A percentile compares a stretch with the other conserved stretches of the same genome.
phyloP scores from a whole-genome alignment of 768 basidiomycete species.

The Leccinellum luteum region DNA sequence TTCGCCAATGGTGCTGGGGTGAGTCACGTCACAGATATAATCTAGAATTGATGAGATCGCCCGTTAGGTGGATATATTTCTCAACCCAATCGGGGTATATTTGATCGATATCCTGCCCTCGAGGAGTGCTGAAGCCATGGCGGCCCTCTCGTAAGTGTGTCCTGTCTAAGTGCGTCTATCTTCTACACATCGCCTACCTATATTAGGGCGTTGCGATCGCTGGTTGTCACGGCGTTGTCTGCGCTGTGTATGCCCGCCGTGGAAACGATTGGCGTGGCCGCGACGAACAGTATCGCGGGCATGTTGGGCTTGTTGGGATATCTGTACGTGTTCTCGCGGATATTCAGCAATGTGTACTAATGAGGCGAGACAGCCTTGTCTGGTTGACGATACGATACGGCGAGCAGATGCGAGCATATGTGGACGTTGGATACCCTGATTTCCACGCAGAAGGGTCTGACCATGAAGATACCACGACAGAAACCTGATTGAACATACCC shows the following conservation, averaged over 20 bases:
- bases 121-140: conserved; percentile 63
- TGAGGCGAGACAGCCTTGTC: conserved; percentile 39
- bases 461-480: not conserved
- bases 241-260: conserved; percentile 40
- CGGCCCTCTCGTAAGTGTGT: conserved; percentile 48
- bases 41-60: not conserved
- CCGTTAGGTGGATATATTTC: conserved; percentile 51
- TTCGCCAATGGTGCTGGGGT: conserved; percentile 68
- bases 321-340: conserved; percentile 39
- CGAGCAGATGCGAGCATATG: conserved; percentile 51
- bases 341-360: not conserved
- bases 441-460: not conserved
- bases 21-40: conserved; percentile 13
- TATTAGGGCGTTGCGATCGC: conserved; percentile 20
- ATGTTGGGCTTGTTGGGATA: conserved; percentile 49
- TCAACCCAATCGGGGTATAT: conserved; percentile 57
- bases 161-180: not conserved
- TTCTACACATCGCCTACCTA: not conserved
- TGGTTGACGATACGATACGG: conserved; percentile 57
- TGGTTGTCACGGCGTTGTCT: conserved; percentile 15
- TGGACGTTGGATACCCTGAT: conserved; percentile 53
- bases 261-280: conserved; percentile 47
- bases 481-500: not conserved
- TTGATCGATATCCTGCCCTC: conserved; percentile 57
- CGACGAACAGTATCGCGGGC: conserved; percentile 48